These are phyloP conservation scores for Cystofilobasidium bisporidii DNA, from an alignment of 768 basidiomycete genomes.

Conservation along the genomic window DNA sequence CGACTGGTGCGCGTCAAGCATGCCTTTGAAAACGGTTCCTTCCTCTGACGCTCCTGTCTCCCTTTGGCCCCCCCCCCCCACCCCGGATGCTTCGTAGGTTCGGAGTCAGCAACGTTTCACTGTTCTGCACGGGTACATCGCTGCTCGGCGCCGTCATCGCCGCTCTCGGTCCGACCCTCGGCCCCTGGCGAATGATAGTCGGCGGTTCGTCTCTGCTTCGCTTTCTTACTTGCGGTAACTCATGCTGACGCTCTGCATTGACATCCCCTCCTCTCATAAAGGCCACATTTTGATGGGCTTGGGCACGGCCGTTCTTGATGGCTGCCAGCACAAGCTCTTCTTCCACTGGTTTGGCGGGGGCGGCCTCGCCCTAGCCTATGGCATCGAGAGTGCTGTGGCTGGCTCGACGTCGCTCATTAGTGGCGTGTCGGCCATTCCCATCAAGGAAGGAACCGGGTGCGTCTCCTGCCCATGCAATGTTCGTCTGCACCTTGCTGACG, in stretches of 20 bases:
- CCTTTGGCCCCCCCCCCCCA: not conserved
- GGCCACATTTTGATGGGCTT: slow-evolving; percentile 8
- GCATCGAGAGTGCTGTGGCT: slow-evolving; percentile 15
- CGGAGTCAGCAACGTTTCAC: not conserved
- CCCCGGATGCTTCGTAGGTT: not conserved
- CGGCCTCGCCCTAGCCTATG: not conserved
- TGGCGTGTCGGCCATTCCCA: slow-evolving; percentile 17
- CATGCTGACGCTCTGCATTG: too few species aligned
- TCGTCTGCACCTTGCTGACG: not conserved
- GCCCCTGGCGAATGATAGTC: slow-evolving; percentile 12
- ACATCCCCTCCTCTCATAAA: not conserved
- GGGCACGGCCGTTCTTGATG: slow-evolving; percentile 20
- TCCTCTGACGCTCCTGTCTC: not conserved
- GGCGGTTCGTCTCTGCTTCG: slow-evolving; percentile 1
- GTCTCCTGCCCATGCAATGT: not conserved
- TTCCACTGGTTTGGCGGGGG: slow-evolving; percentile 13
- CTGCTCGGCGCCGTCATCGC: slow-evolving; percentile 21
- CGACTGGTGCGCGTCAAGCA: too few species aligned
- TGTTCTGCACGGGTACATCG: slow-evolving; percentile 13
- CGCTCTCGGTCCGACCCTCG: slow-evolving; percentile 12
- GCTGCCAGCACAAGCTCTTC: slow-evolving; percentile 21
- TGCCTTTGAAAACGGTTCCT: too few species aligned
- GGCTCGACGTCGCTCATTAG: not conserved
- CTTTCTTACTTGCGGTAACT: too few species aligned
- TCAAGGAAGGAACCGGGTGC: slow-evolving; percentile 6